These are phyloP conservation scores for Neurospora sp. DNA, from an alignment of 495 filamentous ascomycete species.

Conservation along the genomic window DNA sequence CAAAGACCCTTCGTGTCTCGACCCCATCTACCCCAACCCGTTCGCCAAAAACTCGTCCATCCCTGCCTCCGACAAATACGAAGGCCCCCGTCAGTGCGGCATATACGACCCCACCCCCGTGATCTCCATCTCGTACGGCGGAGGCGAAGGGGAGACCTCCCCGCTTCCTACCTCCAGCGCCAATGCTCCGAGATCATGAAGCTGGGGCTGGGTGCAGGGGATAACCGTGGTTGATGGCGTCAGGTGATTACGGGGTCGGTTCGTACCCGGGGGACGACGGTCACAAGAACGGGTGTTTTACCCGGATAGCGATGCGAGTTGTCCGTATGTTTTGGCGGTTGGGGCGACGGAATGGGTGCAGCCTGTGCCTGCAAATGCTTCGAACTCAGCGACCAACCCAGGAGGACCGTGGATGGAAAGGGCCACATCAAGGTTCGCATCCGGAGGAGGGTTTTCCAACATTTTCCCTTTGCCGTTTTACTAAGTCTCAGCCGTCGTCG, in stretches of 20 bases:
- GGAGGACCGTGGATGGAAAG: conserved; percentile 25
- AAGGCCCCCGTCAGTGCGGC: conserved; percentile 51
- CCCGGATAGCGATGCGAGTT: conserved; percentile 19
- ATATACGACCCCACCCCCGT: conserved; percentile 29
- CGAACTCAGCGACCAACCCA: neutral
- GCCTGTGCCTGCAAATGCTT: neutral
- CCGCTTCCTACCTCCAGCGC: conserved; percentile 26
- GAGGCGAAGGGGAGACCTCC: conserved; percentile 26
- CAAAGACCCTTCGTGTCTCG: conserved; percentile 26
- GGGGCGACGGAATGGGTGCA: conserved; percentile 16
- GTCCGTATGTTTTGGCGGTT: conserved; percentile 29
- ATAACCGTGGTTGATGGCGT: conserved; percentile 53
- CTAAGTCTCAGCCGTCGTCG: conserved; percentile 45
- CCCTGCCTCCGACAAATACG: conserved; percentile 37
- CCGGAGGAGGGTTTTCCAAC: conserved; percentile 62
- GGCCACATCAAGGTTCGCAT: conserved; percentile 37
- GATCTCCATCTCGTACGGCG: conserved; percentile 32
- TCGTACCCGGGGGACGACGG: conserved; percentile 29
- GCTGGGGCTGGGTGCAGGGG: conserved; percentile 47
- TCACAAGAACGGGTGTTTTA: conserved; percentile 12
- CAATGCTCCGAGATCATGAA: conserved; percentile 47
- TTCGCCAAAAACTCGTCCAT: conserved; percentile 2
- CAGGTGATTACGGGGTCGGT: conserved; percentile 50
- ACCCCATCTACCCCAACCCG: conserved; percentile 48
- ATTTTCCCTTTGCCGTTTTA: conserved; percentile 50